These are phyloP conservation scores for Aspergillus egyptiacus DNA, from an alignment of 495 filamentous ascomycete species.

Conservation along the genomic window DNA sequence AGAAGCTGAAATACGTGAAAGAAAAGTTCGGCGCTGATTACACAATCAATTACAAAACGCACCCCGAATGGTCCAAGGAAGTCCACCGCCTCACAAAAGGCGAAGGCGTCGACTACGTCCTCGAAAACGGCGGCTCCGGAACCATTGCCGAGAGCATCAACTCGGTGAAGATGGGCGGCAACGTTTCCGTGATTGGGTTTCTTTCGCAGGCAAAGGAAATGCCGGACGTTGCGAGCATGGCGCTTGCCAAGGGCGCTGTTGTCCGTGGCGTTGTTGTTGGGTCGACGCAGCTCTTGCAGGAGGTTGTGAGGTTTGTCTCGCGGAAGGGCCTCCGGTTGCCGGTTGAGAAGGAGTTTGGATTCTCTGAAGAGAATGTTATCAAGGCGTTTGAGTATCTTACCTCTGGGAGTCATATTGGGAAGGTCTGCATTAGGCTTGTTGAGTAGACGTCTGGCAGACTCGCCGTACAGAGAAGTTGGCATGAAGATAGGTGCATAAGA, in stretches of 20 bases:
- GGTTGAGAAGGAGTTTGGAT: constrained; percentile 51
- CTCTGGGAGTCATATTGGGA: constrained; percentile 62
- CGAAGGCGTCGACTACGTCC: constrained; percentile 56
- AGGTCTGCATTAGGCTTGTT: constrained; percentile 47
- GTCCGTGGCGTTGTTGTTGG: constrained; percentile 53
- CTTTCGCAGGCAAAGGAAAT: constrained; percentile 33
- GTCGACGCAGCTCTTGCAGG: constrained; percentile 45
- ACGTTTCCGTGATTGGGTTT: constrained; percentile 56
- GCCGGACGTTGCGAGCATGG: constrained; percentile 42
- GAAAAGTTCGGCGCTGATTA: constrained; percentile 38
- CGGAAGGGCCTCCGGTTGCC: constrained; percentile 41
- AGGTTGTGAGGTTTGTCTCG: constrained; percentile 49
- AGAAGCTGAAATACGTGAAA: constrained; percentile 57
- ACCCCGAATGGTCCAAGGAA: constrained; percentile 56
- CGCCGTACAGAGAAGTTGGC: no score
- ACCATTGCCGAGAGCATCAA: constrained; percentile 51
- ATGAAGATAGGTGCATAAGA: no score
- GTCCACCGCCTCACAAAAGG: constrained; percentile 52
- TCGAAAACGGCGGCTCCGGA: constrained; percentile 57
- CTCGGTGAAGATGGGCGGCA: constrained; percentile 53
- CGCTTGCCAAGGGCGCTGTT: constrained; percentile 38
- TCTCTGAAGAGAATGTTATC: constrained; percentile 41
- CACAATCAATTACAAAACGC: constrained; percentile 56
- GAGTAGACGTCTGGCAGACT: no score
- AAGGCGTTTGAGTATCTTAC: constrained; percentile 43